phyloP scores from a whole-genome alignment of 2,329 filamentous ascomycete species.

The Aspergillus viridinutans region DNA sequence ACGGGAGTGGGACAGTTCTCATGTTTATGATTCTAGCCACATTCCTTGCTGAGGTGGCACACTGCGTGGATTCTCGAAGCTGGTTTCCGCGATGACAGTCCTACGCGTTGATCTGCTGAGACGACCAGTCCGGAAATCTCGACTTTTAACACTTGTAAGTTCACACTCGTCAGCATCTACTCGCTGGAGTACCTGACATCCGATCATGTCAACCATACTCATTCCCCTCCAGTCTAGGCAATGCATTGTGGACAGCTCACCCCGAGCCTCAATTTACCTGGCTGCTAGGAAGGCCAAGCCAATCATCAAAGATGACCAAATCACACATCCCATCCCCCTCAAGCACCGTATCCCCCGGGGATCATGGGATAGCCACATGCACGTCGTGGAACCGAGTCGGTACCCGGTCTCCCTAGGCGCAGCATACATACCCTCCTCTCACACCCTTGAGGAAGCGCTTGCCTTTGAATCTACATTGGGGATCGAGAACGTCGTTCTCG shows the following conservation, averaged over 20 bases:
- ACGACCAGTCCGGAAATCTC: constrained; percentile 5
- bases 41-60: not conserved
- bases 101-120: constrained; percentile 6
- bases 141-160: constrained; percentile 7
- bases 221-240: constrained; percentile 21
- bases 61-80: not conserved
- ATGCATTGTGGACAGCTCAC: constrained; percentile 10
- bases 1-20: constrained; percentile 2
- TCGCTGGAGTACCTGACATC: not conserved
- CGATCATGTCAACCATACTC: constrained; percentile 18
- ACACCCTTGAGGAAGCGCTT: constrained; percentile 50
- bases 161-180: not conserved
- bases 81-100: constrained; percentile 7
- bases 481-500: constrained; percentile 54
- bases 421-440: constrained; percentile 48
- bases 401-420: constrained; percentile 50
- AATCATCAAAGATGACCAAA: constrained; percentile 6
- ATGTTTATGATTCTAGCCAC: not conserved
- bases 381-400: constrained; percentile 52
- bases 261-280: constrained; percentile 15
- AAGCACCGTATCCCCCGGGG: constrained; percentile 25
- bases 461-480: constrained; percentile 50
- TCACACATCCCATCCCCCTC: constrained; percentile 6
- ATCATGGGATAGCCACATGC: constrained; percentile 62
- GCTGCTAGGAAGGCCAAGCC: constrained; percentile 3